Base-by-base conservation (phyloP, 2,329 filamentous ascomycete species). In the Alternaria conjuncta region DNA sequence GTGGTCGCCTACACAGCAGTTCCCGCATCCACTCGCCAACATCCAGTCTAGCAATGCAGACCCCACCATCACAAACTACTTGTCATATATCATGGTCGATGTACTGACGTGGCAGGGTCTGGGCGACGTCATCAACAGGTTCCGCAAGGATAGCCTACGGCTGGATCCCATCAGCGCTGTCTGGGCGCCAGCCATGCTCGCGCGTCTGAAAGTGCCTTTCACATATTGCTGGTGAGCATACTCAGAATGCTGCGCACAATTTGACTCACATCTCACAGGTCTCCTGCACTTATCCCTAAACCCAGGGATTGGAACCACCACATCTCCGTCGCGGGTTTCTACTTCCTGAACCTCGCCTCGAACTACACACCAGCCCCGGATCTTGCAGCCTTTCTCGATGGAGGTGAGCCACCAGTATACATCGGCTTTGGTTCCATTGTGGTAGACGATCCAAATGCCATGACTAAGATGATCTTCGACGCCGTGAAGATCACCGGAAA, bases 101-200 rank as follows among this genome's bases (percentile, higher is more conserved):
- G 92, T 96, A 87, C 89, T 97, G 85, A 94, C 94, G 11, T 97
- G 93, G 93, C 93, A 97, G 80, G 94, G 93, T 0, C 82, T 97
- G 5, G 94, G 94, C 41, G 94, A 97, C 78, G 84, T 97, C 6
- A 95, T 97, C 75, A 97, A 98, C 75, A 87, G 89, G 11, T 97
- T 97, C 74, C 86, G 94, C 56, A 89, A 90, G 68, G 89, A 89
- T 62, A 87, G 87, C 13, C 84, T 97, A 1, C 90, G 91, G 25
- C 83, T 97, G 1, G 91, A 96, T 47, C 87, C 91, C 0, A 85
- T 97, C 45, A 93, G 91, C 64, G 83, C 93, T 8, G 89, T 96
- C 53, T 95, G 91, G 87, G 94, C 92, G 3, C 93, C 94, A 9
- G 92, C 91, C 4, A 87, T 97, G 76, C 83, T 96, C 13, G 89